Conservation (phyloP, 306 rosid species). For the Quercus alba region DNA sequence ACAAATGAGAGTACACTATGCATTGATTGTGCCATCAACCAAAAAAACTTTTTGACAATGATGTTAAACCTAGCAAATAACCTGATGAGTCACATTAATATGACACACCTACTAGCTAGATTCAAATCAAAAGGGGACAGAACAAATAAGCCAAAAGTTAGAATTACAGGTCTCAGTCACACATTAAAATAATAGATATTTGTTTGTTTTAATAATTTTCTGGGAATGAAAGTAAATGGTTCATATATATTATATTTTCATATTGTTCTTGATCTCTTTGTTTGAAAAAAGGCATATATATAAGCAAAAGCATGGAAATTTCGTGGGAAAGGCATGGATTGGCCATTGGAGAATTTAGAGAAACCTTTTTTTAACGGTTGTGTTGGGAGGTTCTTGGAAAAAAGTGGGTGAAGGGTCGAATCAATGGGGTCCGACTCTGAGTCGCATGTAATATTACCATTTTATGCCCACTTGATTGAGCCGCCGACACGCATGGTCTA, state of each 20-base stretch:
- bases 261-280: conserved; percentile 2
- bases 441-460: not conserved
- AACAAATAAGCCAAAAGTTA: not conserved
- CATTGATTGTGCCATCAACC: too few species aligned
- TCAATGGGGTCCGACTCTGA: not conserved
- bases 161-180: not conserved
- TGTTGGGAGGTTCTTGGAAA: not conserved
- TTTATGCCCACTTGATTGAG: not conserved
- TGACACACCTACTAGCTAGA: too few species aligned
- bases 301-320: conserved; percentile 27
- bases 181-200: not conserved
- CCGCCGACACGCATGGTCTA: conserved; percentile 24
- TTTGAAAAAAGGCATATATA: conserved; percentile 11
- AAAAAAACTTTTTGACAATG: not conserved
- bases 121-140: conserved; percentile 2
- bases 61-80: not conserved
- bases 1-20: too few species aligned
- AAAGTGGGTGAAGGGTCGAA: not conserved
- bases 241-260: too few species aligned
- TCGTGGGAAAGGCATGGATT: conserved; percentile 30
- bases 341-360: conserved; percentile 10
- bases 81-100: not conserved
- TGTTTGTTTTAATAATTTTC: too few species aligned
- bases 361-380: conserved; percentile 13
- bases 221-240: not conserved